phyloP scores from a whole-genome alignment of 441 rosid genomes.

The Brassica balearica region DNA sequence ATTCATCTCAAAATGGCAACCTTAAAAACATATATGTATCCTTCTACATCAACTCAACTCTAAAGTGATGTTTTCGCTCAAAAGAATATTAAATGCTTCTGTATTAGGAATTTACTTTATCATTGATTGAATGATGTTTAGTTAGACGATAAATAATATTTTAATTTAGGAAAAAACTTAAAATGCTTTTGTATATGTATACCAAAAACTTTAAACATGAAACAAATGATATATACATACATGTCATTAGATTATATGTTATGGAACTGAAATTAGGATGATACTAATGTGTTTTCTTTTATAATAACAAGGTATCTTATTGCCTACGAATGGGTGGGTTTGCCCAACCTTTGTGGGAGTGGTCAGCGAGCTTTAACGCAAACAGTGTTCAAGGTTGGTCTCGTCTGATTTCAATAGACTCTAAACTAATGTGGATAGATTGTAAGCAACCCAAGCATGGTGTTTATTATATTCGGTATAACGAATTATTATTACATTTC shows the following conservation, averaged over 20 bases:
- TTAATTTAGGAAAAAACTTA: neutral
- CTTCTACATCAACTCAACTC: neutral
- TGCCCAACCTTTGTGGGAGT: neutral
- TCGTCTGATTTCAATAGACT: neutral
- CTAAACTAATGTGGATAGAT: neutral
- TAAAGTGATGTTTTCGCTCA: neutral
- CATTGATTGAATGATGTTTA: neutral
- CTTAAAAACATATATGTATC: neutral
- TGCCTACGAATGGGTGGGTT: neutral
- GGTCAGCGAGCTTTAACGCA: neutral
- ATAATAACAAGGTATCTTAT: neutral
- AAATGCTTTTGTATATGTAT: neutral
- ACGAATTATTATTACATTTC: conserved; percentile 11
- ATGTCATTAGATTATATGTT: neutral
- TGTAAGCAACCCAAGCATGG: neutral
- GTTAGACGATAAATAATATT: neutral
- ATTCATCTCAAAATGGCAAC: neutral
- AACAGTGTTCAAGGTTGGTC: neutral
- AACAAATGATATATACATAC: neutral
- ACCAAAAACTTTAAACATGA: neutral
- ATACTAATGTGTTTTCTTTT: neutral
- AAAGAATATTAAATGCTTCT: neutral
- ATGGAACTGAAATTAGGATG: neutral
- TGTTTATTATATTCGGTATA: neutral
- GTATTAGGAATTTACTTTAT: neutral